phyloP scores from a whole-genome alignment of 805 yeast species.

The Blastobotrys chiropterorum region DNA sequence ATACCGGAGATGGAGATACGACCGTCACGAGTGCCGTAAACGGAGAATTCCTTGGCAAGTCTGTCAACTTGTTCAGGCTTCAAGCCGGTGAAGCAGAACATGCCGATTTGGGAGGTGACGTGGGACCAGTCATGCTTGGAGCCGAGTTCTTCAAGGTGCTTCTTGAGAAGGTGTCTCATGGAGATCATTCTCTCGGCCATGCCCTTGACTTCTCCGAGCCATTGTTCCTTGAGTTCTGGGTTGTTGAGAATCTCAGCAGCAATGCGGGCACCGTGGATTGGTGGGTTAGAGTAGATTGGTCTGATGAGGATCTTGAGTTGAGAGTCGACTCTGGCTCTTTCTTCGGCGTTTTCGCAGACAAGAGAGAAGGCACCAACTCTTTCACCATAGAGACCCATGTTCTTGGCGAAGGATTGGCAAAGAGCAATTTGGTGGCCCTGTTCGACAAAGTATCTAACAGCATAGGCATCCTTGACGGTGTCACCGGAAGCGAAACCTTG shows the following conservation, averaged over 20 bases:
- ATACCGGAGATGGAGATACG: conserved; percentile 89
- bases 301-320: conserved; percentile 80
- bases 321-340: conserved; percentile 52
- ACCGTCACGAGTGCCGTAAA: conserved; percentile 86
- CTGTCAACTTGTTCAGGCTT: conserved; percentile 59
- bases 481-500: conserved; percentile 92
- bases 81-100: conserved; percentile 92
- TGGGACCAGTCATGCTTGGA: conserved; percentile 76
- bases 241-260: conserved; percentile 70
- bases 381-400: conserved; percentile 94
- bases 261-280: conserved; percentile 87
- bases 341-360: conserved; percentile 43
- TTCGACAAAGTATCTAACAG: conserved; percentile 41
- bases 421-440: conserved; percentile 40
- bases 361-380: conserved; percentile 79
- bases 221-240: conserved; percentile 53
- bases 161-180: conserved; percentile 62
- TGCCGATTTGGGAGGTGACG: conserved; percentile 83
- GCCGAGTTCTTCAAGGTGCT: conserved; percentile 49
- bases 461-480: conserved; percentile 62
- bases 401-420: conserved; percentile 92
- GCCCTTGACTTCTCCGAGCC: conserved; percentile 73
- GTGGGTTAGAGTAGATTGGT: conserved; percentile 88
- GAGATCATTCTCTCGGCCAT: conserved; percentile 75
- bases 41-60: conserved; percentile 64